Base-by-base conservation (phyloP, 1,284 basidiomycete species). In the Volvariella surrecta region DNA sequence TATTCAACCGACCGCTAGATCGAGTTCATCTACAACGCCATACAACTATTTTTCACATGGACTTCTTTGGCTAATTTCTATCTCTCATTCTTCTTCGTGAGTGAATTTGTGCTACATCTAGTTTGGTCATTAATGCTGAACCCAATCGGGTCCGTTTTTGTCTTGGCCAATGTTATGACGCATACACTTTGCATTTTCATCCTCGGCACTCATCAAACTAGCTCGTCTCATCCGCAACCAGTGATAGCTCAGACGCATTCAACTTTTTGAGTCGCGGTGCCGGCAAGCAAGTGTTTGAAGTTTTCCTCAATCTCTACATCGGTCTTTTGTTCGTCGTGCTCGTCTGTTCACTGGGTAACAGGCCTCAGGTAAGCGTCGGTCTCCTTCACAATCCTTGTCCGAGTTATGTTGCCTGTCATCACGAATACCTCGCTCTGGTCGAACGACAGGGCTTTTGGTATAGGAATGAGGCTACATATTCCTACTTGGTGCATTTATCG, bases 31-130 rank as follows among this genome's bases (percentile, higher is more conserved):
- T 90, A 90, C 66, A 88, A 88, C 52, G 80, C 79, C 4, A 52
- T 89, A 19, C 83, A 88, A 52, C 72, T 90, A 18, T 43, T 90
- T 48, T 90, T 91, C 61, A 84, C 85, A n/a, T 89, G 84, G 84
- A 89, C 82, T 2, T 75, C 82, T 16, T 66, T 89, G 43, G 86
- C 84, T 22, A 89, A 89, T 58, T 89, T 88, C 62, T 89, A 87
- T 57, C 68, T 89, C 48, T 82, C 85, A 51, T 82, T 92, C 73
- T 81, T 80, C 77, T 82, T 93, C 71, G 74, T 89, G 52, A 64
- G 81, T 64, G n/a, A n/a, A 16, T n/a, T 7, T 11, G 19, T 15
- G 15, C 6, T 34, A 9, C 30, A 11, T 9, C 18, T 38, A 22
- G 30, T n/a, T n/a, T n/a, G n/a, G n/a, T n/a, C n/a, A n/a, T n/a